A percentile compares a stretch with the other conserved stretches of the same genome.
Evolutionary conservation across 106 monocot species (phyloP).

Genomic region (Dioscorea zingiberensis): DNA sequence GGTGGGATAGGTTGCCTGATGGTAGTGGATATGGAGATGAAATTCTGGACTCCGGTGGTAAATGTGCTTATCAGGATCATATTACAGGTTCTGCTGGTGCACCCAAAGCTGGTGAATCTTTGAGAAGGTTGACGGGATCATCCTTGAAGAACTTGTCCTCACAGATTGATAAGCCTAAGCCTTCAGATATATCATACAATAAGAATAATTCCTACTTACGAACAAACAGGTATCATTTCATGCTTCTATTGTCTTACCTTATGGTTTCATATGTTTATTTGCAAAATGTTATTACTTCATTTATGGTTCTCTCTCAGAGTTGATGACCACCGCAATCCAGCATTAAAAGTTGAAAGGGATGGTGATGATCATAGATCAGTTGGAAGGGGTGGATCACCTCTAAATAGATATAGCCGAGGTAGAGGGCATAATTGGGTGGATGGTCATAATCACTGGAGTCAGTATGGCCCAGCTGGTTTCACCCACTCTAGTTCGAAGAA

Average conservation of each 20-base stretch:
- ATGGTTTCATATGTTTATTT: background rate
- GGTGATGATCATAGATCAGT: conserved; percentile 10
- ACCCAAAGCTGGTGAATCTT: conserved; percentile 9
- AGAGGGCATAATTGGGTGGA: conserved; percentile 34
- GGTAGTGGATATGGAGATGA: conserved; percentile 5
- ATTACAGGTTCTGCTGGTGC: conserved; percentile 2
- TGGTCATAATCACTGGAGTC: conserved; percentile 17
- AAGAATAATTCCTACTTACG: conserved; percentile 33
- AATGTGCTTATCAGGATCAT: conserved; percentile 4
- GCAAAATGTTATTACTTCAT: background rate
- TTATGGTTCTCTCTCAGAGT: too few relatives aligned
- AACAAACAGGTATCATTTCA: conserved; percentile 48
- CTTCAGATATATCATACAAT: conserved; percentile 27
- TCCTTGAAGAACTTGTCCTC: conserved; percentile 29
- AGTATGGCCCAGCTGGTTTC: conserved; percentile 29
- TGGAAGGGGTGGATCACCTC: conserved; percentile 24
- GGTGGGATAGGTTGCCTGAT: conserved; percentile 75
- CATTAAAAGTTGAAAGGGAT: conserved; percentile 26
- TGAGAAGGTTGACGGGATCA: conserved; percentile 7
- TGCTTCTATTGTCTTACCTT: background rate
- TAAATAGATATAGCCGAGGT: conserved; percentile 25
- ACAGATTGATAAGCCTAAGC: conserved; percentile 29
- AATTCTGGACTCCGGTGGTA: conserved; percentile 3
- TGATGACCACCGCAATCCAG: too few relatives aligned
- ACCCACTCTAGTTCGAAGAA: conserved; percentile 39